Percentiles rank a stretch among this genome's conserved stretches.
phyloP scores from a whole-genome alignment of 331 rosid genomes.

The Stylosanthes scabra region DNA sequence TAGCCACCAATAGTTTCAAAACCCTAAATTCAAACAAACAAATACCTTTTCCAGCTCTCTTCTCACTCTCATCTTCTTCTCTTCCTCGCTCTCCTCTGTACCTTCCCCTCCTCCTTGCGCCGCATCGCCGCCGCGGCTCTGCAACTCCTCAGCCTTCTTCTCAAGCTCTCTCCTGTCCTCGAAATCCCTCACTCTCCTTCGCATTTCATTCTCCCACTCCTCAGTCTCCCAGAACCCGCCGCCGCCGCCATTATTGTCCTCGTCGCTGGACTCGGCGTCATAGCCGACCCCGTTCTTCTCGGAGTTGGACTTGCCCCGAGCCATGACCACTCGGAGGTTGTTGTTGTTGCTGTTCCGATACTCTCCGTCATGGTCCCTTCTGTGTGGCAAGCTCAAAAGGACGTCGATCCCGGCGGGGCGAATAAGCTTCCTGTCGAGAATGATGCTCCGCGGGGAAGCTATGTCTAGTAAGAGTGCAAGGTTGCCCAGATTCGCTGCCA shows the following conservation, averaged over 20 bases:
- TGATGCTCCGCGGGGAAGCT: constrained; percentile 53
- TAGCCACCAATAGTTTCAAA: too few species aligned
- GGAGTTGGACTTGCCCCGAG: constrained; percentile 84
- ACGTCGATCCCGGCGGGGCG: constrained; percentile 65
- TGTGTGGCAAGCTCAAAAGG: constrained; percentile 59
- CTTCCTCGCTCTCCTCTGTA: constrained; percentile 71
- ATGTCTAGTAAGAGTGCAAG: constrained; percentile 70
- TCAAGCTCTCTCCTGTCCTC: constrained; percentile 89
- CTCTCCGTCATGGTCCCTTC: constrained; percentile 70
- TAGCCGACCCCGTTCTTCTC: constrained; percentile 81
- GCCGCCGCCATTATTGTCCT: constrained; percentile 37
- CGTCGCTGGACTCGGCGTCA: constrained; percentile 71
- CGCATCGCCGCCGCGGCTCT: constrained; percentile 45
- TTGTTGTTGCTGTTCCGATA: constrained; percentile 45
- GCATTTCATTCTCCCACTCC: constrained; percentile 87
- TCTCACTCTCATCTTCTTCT: constrained; percentile 93
- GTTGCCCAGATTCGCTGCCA: constrained; percentile 83
- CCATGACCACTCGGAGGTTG: constrained; percentile 60
- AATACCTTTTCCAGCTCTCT: constrained; percentile 93
- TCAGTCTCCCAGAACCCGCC: constrained; percentile 51
- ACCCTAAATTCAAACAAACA: not conserved
- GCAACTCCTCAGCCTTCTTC: constrained; percentile 93
- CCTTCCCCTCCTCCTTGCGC: constrained; percentile 50
- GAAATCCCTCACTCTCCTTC: constrained; percentile 75
- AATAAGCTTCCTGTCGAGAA: constrained; percentile 55